These are phyloP conservation scores for Purpureocillium takamizusanense DNA, from an alignment of 2,329 filamentous ascomycete genomes.

Conservation along the genomic window DNA sequence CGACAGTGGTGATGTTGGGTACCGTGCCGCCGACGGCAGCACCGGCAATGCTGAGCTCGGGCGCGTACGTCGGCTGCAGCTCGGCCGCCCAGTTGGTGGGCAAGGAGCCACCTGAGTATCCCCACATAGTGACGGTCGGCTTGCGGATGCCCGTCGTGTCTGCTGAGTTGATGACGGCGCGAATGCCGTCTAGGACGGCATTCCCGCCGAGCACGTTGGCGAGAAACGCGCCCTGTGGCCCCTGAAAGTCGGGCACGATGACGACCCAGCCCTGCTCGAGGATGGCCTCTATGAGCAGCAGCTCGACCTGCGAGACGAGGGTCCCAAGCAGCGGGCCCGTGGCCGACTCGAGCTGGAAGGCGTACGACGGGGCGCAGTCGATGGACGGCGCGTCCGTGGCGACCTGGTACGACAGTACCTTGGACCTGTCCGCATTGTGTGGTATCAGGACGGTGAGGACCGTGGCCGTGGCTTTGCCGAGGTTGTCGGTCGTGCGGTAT, in stretches of 20 bases:
- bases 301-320: slow-evolving; percentile 13
- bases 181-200: slow-evolving; percentile 32
- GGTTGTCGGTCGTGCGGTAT: slow-evolving; percentile 27
- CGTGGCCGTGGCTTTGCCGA: slow-evolving; percentile 23
- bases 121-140: slow-evolving; percentile 34
- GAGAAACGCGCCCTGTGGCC: slow-evolving; percentile 31
- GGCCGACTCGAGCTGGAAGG: slow-evolving; percentile 9
- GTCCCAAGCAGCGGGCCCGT: slow-evolving; percentile 20
- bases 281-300: slow-evolving; percentile 12
- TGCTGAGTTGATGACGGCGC: slow-evolving; percentile 24
- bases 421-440: slow-evolving; percentile 14
- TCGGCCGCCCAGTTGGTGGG: slow-evolving; percentile 14
- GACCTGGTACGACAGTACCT: slow-evolving; percentile 32
- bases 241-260: slow-evolving; percentile 37
- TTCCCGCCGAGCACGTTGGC: slow-evolving; percentile 30
- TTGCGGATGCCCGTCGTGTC: slow-evolving; percentile 18
- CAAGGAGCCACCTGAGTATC: slow-evolving; percentile 16
- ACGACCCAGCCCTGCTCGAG: slow-evolving; percentile 37
- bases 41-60: slow-evolving; percentile 13
- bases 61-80: slow-evolving; percentile 16
- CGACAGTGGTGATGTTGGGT: slow-evolving; percentile 9
- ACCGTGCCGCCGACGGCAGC: slow-evolving; percentile 15
- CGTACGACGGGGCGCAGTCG: slow-evolving; percentile 21
- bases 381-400: slow-evolving; percentile 28
- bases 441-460: slow-evolving; percentile 30